Percentiles rank a stretch among this genome's conserved stretches.
Conservation (phyloP, 352 stramenopile species). For the Globisporangium megalacanthum region DNA sequence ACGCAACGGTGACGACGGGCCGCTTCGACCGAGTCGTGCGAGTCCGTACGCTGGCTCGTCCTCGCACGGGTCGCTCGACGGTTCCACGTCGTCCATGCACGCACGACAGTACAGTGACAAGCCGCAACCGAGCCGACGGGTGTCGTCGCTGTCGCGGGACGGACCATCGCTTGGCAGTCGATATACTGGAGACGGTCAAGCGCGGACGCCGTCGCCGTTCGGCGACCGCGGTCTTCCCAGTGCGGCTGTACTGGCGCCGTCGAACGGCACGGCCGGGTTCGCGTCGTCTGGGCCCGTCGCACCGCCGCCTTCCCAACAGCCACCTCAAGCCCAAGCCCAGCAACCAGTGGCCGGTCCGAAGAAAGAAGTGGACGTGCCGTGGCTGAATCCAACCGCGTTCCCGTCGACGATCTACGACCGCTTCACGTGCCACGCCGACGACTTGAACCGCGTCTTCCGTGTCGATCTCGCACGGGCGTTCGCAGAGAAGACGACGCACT, state of each 20-base stretch:
- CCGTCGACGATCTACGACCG: slow-evolving; percentile 43
- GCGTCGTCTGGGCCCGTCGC: not conserved
- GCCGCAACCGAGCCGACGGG: not conserved
- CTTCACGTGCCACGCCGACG: slow-evolving; percentile 48
- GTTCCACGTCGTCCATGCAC: not conserved
- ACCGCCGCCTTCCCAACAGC: not conserved
- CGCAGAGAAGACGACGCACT: slow-evolving; percentile 29
- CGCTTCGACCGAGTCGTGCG: not conserved
- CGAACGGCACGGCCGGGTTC: slow-evolving; percentile 2
- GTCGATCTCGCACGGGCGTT: slow-evolving; percentile 62
- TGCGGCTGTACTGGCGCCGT: not conserved
- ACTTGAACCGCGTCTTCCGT: slow-evolving; percentile 56
- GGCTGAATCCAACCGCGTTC: slow-evolving; percentile 46
- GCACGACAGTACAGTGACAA: not conserved
- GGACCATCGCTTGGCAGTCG: not conserved
- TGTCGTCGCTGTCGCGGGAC: no score
- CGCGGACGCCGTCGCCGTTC: not conserved
- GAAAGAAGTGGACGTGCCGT: slow-evolving; percentile 40
- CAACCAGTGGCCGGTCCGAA: not conserved
- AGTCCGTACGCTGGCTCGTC: slow-evolving; percentile 4
- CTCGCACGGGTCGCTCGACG: not conserved
- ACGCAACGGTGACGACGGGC: slow-evolving; percentile 6
- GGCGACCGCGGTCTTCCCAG: not conserved
- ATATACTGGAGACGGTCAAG: not conserved
- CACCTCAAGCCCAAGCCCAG: not conserved